Conservation (phyloP, 169 alveolate genomes). For the Cardiosporidium cionae region DNA sequence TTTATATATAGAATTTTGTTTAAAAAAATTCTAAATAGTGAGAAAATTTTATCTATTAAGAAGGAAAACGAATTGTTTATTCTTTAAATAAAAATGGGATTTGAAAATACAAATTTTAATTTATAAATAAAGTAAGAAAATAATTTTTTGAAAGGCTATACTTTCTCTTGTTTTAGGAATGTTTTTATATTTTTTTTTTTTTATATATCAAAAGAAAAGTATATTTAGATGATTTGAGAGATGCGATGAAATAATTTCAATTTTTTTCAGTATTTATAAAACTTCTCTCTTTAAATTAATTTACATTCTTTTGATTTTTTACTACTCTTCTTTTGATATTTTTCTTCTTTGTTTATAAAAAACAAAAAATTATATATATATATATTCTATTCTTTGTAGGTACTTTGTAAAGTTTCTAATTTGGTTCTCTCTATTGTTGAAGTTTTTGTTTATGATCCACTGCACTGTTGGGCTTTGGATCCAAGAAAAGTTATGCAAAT, state of each 20-base stretch:
- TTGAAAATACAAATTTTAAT: background rate
- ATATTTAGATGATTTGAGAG: no score
- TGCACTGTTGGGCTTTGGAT: conserved; percentile 56
- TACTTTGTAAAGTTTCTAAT: conserved; percentile 4
- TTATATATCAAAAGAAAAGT: no score
- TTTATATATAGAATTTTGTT: conserved; percentile 22
- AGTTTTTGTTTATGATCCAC: conserved; percentile 84
- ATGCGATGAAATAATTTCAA: no score
- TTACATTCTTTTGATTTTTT: no score
- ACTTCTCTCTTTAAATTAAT: no score
- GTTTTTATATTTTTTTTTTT: no score
- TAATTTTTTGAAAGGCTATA: background rate
- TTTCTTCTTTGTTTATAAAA: background rate
- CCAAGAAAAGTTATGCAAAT: background rate
- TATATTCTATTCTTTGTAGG: background rate
- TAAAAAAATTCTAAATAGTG: background rate
- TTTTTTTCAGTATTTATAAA: no score
- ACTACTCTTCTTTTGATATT: background rate
- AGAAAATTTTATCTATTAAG: background rate
- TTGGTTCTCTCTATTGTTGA: conserved; percentile 75
- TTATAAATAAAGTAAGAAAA: background rate
- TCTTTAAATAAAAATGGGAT: background rate
- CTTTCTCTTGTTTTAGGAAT: background rate
- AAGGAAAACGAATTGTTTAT: background rate
- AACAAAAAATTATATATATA: background rate